phyloP scores from a whole-genome alignment of 371 early-diverging fungal genomes.

The Lichtheimia ramosa region DNA sequence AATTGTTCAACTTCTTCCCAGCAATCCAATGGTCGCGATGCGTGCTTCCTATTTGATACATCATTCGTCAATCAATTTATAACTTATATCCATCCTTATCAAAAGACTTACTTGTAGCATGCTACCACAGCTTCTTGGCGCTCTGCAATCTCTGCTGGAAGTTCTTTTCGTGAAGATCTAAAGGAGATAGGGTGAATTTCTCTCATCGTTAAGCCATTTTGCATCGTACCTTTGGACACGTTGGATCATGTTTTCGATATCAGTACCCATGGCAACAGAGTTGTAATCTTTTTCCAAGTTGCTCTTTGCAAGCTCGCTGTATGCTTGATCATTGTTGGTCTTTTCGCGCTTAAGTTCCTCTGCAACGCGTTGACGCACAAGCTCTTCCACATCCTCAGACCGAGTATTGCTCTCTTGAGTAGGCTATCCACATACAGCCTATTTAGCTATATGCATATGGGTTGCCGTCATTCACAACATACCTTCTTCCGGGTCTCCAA shows the following conservation, averaged over 20 bases:
- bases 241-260: conserved; percentile 48
- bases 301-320: conserved; percentile 37
- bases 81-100: not conserved
- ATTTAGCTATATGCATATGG: not conserved
- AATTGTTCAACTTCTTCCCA: conserved; percentile 70
- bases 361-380: conserved; percentile 46
- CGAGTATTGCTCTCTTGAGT: conserved; percentile 9
- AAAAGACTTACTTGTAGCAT: conserved; percentile 43
- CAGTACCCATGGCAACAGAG: conserved; percentile 43
- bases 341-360: conserved; percentile 38
- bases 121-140: conserved; percentile 46
- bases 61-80: not conserved
- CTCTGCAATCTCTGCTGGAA: conserved; percentile 40
- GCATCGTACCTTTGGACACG: conserved; percentile 40
- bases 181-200: not conserved
- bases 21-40: conserved; percentile 61
- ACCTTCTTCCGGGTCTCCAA: conserved; percentile 34
- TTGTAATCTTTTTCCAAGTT: conserved; percentile 48
- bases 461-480: not conserved
- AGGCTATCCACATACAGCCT: not conserved
- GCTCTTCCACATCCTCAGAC: conserved; percentile 42
- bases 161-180: conserved; percentile 40
- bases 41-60: conserved; percentile 39
- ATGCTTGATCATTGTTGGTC: conserved; percentile 29
- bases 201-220: no score